Evolutionary conservation across 148 eudicot genomes (phyloP), one percentile per base, ranked within the genome.

Genomic region (Drosera capensis): DNA sequence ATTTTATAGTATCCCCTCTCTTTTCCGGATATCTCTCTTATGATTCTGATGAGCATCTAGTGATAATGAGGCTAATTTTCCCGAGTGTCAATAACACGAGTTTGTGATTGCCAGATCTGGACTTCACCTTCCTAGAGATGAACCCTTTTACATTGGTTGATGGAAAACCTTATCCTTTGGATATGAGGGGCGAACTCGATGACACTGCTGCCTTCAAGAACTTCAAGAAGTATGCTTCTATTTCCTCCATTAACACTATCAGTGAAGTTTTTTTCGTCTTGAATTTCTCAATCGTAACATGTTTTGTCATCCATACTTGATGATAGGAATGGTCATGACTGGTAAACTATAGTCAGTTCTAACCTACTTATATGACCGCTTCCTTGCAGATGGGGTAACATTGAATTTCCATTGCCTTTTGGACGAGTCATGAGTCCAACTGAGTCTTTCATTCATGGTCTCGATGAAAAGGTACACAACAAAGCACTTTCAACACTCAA

Each of bases 161-260:
- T 24, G 97, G 94, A 53, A 80, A 77, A 65, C 97, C 97, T 16
- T 88, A 83, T 78, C 97, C 97, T 60, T 57, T 88, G 71, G 94
- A 88, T 61, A 88, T 88, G 97, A 77, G 97, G 67, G 97, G 97
- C 41, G 97, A 88, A 52, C 84, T 88, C 44, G 97, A 88, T 59
- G 94, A 88, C 62, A 83, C 97, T 48, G 97, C 97, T 56, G 58
- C 97, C 34, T 70, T 70, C 63, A 70, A 70, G 53, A 70, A 70
- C 58, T 70, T 70, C 51, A 70, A 70, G 50, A 65, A 70, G 71
- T 70, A 53, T 3, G 57, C 35, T 20, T 57, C 58, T 47, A 38
- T 15, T 53, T 45, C 34, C 16, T 4, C 3, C 22, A 14, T 6
- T 24, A 16, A 21, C 39, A n/a, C n/a, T n/a, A n/a, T n/a, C n/a